Evolutionary conservation across 2,329 filamentous ascomycete genomes (phyloP).

Genomic region (Aspergillus eucalypticola): DNA sequence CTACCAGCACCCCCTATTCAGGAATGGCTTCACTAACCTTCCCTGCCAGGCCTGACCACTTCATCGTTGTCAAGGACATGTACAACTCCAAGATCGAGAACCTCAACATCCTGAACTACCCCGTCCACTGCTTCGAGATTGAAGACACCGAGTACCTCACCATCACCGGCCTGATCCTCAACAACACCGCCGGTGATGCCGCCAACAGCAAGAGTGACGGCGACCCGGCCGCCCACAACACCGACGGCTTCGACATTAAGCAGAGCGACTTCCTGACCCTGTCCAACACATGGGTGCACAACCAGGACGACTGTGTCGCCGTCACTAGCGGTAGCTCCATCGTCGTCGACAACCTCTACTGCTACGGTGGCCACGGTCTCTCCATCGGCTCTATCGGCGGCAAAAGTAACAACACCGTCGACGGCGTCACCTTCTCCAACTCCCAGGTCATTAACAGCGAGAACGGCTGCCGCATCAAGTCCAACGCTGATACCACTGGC

Average conservation of each 20-base stretch:
- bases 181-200: slow-evolving; percentile 43
- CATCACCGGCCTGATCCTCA: slow-evolving; percentile 40
- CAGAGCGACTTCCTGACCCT: slow-evolving; percentile 51
- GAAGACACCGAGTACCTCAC: slow-evolving; percentile 34
- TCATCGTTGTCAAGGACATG: slow-evolving; percentile 43
- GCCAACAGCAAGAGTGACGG: slow-evolving; percentile 36
- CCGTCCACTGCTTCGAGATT: slow-evolving; percentile 44
- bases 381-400: slow-evolving; percentile 45
- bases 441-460: slow-evolving; percentile 50
- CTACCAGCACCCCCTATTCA: neutral
- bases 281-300: slow-evolving; percentile 45
- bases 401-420: slow-evolving; percentile 55
- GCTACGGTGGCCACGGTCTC: slow-evolving; percentile 41
- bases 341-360: slow-evolving; percentile 30
- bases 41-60: slow-evolving; percentile 38
- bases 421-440: slow-evolving; percentile 53
- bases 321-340: slow-evolving; percentile 33
- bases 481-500: slow-evolving; percentile 43
- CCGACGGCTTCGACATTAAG: slow-evolving; percentile 54
- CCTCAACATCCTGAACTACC: slow-evolving; percentile 45
- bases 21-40: neutral
- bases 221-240: slow-evolving; percentile 43
- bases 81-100: slow-evolving; percentile 42
- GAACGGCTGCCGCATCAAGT: slow-evolving; percentile 45
- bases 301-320: slow-evolving; percentile 45